phyloP scores from a whole-genome alignment of 2,329 filamentous ascomycete genomes.

The Pseudogymnoascus sp. region DNA sequence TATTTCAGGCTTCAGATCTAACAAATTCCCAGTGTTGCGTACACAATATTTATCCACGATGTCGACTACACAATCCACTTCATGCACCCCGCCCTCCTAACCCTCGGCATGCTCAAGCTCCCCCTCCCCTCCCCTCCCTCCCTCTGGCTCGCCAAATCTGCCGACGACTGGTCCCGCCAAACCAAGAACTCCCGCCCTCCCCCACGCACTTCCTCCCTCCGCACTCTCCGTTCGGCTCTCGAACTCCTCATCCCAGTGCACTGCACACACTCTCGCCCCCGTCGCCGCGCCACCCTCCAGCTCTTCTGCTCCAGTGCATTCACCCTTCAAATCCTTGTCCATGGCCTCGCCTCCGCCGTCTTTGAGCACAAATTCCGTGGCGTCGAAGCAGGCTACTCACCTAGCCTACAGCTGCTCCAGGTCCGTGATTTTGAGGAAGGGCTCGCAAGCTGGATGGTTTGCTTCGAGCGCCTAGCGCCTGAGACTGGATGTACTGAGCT shows the following conservation, averaged over 20 bases:
- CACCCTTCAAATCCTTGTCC: conserved; percentile 18
- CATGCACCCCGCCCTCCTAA: conserved; percentile 18
- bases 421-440: conserved; percentile 18
- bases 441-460: conserved; percentile 15
- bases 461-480: conserved; percentile 15
- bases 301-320: conserved; percentile 17
- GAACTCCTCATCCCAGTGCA: conserved; percentile 18
- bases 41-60: conserved; percentile 20
- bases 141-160: conserved; percentile 19
- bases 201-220: not conserved
- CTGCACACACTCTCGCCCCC: conserved; percentile 12
- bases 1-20: not conserved
- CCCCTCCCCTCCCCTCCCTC: conserved; percentile 18
- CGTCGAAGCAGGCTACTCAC: conserved; percentile 13
- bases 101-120: conserved; percentile 20
- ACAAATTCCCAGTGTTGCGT: conserved; percentile 15
- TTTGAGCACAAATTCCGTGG: conserved; percentile 19
- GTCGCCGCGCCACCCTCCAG: conserved; percentile 14
- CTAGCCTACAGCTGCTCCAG: conserved; percentile 12
- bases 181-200: conserved; percentile 6
- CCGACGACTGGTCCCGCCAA: conserved; percentile 17
- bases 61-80: conserved; percentile 21
- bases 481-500: conserved; percentile 14
- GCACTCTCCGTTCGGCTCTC: conserved; percentile 16
- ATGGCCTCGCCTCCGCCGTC: conserved; percentile 19